A percentile compares a stretch with the other conserved stretches of the same genome.
phyloP scores from a whole-genome alignment of 345 rosid species.

The Hibiscus trionum region DNA sequence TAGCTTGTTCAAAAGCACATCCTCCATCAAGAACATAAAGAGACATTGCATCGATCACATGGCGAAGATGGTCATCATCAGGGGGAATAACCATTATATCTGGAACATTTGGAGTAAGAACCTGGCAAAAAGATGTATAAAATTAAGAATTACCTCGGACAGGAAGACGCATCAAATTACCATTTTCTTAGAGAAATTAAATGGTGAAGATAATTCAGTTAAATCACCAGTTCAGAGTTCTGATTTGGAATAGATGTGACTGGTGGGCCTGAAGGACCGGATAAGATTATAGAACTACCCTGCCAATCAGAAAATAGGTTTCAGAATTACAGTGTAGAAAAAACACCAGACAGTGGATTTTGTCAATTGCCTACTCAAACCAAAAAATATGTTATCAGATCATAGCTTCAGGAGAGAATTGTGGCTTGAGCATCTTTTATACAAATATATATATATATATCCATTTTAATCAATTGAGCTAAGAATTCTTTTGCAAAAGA shows the following conservation, averaged over 20 bases:
- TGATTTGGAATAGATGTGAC: slow-evolving; percentile 73
- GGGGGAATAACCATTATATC: slow-evolving; percentile 85
- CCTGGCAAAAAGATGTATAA: slow-evolving; percentile 31
- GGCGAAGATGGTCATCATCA: slow-evolving; percentile 78
- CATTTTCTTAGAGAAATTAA: slow-evolving; percentile 1
- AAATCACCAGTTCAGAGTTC: slow-evolving; percentile 69
- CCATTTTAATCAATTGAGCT: background rate
- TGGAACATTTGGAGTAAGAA: slow-evolving; percentile 97
- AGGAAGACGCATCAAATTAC: background rate
- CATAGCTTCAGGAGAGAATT: background rate
- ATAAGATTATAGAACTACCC: slow-evolving; percentile 87
- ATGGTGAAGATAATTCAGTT: background rate
- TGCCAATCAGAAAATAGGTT: slow-evolving; percentile 30
- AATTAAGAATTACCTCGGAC: background rate
- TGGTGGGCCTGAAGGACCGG: slow-evolving; percentile 98
- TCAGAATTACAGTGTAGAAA: slow-evolving; percentile 17
- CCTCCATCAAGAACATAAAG: slow-evolving; percentile 34
- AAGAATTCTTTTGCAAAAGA: slow-evolving; percentile 9
- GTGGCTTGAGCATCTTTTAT: background rate
- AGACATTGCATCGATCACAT: slow-evolving; percentile 94
- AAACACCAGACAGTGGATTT: background rate
- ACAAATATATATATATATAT: background rate
- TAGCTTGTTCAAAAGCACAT: no score
- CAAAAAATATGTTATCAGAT: no score
- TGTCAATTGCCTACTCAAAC: background rate